These are phyloP conservation scores for Colletotrichum nymphaeae DNA, from an alignment of 2,329 filamentous ascomycete genomes.

Conservation along the genomic window DNA sequence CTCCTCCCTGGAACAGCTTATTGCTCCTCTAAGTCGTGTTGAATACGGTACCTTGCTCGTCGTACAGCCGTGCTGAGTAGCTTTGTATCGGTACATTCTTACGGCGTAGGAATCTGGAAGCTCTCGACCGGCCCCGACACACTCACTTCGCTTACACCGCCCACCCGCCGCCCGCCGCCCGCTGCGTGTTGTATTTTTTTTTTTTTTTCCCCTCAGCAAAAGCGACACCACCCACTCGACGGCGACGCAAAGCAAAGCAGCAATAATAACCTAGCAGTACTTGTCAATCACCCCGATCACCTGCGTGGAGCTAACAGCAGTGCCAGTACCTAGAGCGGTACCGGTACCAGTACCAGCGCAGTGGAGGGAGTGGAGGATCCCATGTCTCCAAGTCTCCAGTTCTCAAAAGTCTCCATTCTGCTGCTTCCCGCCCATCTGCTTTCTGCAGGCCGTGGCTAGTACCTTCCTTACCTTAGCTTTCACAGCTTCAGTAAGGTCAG, in stretches of 20 bases:
- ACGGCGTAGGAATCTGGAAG: background rate
- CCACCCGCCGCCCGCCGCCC: conserved; percentile 4
- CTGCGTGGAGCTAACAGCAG: conserved; percentile 5
- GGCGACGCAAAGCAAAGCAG: background rate
- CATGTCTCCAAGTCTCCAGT: background rate
- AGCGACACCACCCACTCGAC: background rate
- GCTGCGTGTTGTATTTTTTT: background rate
- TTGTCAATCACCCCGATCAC: background rate
- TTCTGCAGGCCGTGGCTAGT: background rate
- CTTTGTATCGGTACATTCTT: background rate
- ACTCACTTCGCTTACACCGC: conserved; percentile 27
- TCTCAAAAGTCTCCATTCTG: background rate
- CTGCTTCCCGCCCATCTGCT: background rate
- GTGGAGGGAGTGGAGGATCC: conserved; percentile 6
- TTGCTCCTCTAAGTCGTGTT: conserved; percentile 19
- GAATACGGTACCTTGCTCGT: background rate
- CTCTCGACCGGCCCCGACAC: conserved; percentile 8
- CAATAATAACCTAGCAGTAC: conserved; percentile 5
- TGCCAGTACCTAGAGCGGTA: conserved; percentile 2
- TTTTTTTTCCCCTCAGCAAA: conserved; percentile 5
- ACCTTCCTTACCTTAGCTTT: too few species aligned
- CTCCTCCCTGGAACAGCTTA: conserved; percentile 33
- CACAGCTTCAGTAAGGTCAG: too few species aligned
- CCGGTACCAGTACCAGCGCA: conserved; percentile 11
- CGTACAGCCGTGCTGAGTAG: too few species aligned